These are phyloP conservation scores for Xylaria venustula DNA, from an alignment of 495 filamentous ascomycete genomes.

Conservation along the genomic window DNA sequence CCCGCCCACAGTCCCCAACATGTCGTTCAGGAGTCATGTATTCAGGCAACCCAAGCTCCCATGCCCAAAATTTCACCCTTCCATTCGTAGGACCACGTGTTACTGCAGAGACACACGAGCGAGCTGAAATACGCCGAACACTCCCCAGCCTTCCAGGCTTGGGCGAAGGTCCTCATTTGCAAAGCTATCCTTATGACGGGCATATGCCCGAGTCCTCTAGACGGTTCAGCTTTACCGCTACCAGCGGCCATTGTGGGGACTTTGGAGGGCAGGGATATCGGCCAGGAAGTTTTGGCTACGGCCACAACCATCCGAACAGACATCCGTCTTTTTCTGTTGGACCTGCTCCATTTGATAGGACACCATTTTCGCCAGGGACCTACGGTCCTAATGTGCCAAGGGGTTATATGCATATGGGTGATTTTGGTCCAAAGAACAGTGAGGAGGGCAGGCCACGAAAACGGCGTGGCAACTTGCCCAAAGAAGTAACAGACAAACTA, in stretches of 20 bases:
- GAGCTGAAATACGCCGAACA: conserved; percentile 24
- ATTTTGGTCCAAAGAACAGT: conserved; percentile 27
- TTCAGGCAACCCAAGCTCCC: conserved; percentile 29
- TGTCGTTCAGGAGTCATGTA: conserved; percentile 16
- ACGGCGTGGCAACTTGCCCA: conserved; percentile 77
- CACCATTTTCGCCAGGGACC: conserved; percentile 31
- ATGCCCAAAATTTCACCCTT: conserved; percentile 17
- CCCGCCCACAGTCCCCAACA: conserved; percentile 25
- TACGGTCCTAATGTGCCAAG: conserved; percentile 29
- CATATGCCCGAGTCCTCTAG: conserved; percentile 22
- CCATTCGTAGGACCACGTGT: conserved; percentile 24
- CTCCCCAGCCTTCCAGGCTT: conserved; percentile 31
- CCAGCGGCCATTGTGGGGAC: conserved; percentile 21
- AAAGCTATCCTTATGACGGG: conserved; percentile 20
- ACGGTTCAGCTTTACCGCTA: conserved; percentile 18
- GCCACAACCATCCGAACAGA: conserved; percentile 35
- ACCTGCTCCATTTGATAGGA: conserved; percentile 29
- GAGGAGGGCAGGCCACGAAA: conserved; percentile 59
- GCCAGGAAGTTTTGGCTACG: conserved; percentile 16
- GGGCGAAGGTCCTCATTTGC: conserved; percentile 18
- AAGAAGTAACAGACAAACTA: conserved; percentile 78
- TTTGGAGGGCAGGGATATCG: conserved; percentile 17
- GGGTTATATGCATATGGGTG: conserved; percentile 27
- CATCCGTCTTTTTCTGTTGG: conserved; percentile 38
- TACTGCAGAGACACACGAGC: conserved; percentile 20